Conservation (phyloP, 2,329 filamentous ascomycete genomes). For the Penicillium sp. region DNA sequence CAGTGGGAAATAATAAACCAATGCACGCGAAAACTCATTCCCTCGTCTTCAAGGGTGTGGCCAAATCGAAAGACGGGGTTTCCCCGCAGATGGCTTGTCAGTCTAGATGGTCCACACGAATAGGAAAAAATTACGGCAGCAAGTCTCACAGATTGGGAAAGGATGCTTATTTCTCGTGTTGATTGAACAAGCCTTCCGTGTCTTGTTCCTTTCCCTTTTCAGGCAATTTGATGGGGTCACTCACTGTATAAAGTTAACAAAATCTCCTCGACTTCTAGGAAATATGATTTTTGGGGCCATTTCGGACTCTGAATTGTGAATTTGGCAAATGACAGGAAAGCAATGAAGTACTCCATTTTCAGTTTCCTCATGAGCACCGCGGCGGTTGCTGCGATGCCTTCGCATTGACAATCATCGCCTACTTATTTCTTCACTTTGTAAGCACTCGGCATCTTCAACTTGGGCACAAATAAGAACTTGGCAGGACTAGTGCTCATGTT, state of each 20-base stretch:
- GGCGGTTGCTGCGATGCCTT: conserved; percentile 16
- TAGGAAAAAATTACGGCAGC: not conserved
- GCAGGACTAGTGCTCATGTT: not conserved
- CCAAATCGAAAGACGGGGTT: not conserved
- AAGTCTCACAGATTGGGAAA: not conserved
- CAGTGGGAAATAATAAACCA: too few relatives aligned
- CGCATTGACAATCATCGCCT: conserved; percentile 5
- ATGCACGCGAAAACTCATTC: too few relatives aligned
- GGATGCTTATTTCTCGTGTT: not conserved
- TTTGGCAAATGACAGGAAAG: too few relatives aligned
- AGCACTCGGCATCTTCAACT: conserved; percentile 1
- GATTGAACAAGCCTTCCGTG: not conserved
- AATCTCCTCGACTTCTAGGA: too few relatives aligned
- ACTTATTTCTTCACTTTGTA: conserved; percentile 42
- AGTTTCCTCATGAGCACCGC: conserved; percentile 8
- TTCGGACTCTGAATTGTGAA: not conserved
- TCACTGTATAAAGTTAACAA: not conserved
- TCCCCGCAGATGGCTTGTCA: not conserved
- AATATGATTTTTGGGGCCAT: not conserved
- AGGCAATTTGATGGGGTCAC: not conserved
- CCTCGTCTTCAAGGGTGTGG: too few relatives aligned
- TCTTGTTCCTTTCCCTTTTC: not conserved
- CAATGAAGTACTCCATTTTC: conserved; percentile 10
- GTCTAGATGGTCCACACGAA: not conserved
- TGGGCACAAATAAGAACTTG: too few relatives aligned